Base-by-base conservation (phyloP, 768 basidiomycete genomes). In the Hygrocybe coccinea region DNA sequence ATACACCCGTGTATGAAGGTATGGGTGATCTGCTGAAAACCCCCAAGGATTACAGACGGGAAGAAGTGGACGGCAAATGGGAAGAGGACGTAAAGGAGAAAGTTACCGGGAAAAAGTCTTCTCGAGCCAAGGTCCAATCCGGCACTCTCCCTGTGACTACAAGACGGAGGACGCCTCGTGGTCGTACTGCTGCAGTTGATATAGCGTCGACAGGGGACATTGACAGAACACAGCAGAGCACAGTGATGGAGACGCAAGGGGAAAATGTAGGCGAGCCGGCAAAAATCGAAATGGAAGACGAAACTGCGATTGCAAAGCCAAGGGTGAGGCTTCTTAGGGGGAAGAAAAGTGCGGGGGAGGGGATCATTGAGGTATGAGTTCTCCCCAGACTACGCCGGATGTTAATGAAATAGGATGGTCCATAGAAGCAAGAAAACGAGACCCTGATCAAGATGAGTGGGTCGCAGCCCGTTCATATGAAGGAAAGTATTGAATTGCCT, bases 1-100 rank as follows among this genome's bases (percentile, higher is more conserved):
- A 11, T 22, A 56, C 55, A 24, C 59, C 59, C 12, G 41, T 50
- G 22, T 57, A 54, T 29, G 59, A 60, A 43, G 56, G 59, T 19
- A 21, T 60, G 7, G 56, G 56, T 21, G 55, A 60, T 19, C 48
- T 60, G 59, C 29, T 57, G 29, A 37, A 14, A 6, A 57, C 50
- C 14, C 56, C 59, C 14, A 50, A 19, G 25, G 17, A 21, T 34
- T 50, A 55, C 36, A 25, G 46, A n/a, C 15, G 14, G 6, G 34
- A 15, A 5, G 49, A 50, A 33, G 49, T 19, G n/a, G 24, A 37
- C 22, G 44, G 22, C 44, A 21, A 12, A 12, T 4, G 22, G 11
- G 44, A n/a, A n/a, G n/a, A 46, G 44, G 17, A 46, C 22, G 44
- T 14, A 19, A 5, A 41, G 38, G 15, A 14, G 38, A 19, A 19